Percentiles rank a stretch among this genome's conserved stretches.
phyloP scores from a whole-genome alignment of 257 asterid genomes.

The Plantago major region DNA sequence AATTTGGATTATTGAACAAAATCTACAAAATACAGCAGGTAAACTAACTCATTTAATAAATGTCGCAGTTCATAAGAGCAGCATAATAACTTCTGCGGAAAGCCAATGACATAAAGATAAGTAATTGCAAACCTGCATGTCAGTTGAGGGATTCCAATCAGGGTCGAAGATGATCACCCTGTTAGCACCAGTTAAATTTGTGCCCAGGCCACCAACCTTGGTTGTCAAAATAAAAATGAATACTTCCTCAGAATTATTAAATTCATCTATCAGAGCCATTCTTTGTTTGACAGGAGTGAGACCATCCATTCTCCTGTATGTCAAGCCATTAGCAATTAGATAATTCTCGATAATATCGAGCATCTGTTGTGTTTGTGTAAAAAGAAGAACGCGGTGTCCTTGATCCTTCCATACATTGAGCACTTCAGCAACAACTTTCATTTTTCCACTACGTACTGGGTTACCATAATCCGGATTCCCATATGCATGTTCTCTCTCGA shows the following conservation, averaged over 20 bases:
- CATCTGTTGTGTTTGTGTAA: slow-evolving; percentile 95
- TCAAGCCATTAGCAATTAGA: slow-evolving; percentile 44
- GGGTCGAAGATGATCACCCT: slow-evolving; percentile 97
- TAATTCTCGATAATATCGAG: slow-evolving; percentile 91
- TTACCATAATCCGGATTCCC: slow-evolving; percentile 93
- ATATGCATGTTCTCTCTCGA: slow-evolving; percentile 83
- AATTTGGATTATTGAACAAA: slow-evolving; percentile 1
- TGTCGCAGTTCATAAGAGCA: not conserved
- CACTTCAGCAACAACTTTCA: slow-evolving; percentile 84
- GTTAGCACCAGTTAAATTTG: slow-evolving; percentile 94
- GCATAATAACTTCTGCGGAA: slow-evolving; percentile 6
- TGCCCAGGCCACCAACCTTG: slow-evolving; percentile 96
- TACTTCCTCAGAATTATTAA: slow-evolving; percentile 70
- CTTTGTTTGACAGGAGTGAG: slow-evolving; percentile 82
- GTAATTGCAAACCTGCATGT: slow-evolving; percentile 70
- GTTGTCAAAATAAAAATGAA: slow-evolving; percentile 87
- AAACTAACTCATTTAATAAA: slow-evolving; percentile 8
- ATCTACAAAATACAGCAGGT: slow-evolving; percentile 1
- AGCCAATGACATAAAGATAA: slow-evolving; percentile 16
- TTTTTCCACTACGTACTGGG: slow-evolving; percentile 84
- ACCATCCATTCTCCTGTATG: slow-evolving; percentile 96
- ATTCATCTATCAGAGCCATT: slow-evolving; percentile 91
- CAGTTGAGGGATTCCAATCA: slow-evolving; percentile 99
- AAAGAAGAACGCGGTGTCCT: slow-evolving; percentile 96
- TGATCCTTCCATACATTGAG: slow-evolving; percentile 95